Evolutionary conservation across 202 grass and related monocot species (phyloP).

Genomic region (Zoysia matrella): DNA sequence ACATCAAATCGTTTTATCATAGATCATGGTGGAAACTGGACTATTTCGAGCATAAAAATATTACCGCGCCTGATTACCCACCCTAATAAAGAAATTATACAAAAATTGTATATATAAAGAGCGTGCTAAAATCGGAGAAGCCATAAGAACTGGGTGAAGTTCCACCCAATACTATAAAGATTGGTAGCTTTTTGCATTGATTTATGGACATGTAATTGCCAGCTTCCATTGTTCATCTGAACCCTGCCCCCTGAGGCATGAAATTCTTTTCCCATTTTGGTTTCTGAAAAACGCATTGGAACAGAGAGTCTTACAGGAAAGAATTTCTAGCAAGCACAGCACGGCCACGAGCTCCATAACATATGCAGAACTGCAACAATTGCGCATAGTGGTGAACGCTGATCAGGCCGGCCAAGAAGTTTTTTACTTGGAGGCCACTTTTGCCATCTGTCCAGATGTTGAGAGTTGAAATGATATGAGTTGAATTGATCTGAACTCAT

Average conservation of each 20-base stretch:
- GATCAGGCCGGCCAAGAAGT: slow-evolving; percentile 20
- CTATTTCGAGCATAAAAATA: too few relatives aligned
- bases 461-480: neutral
- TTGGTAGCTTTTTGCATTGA: too few relatives aligned
- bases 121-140: too few relatives aligned
- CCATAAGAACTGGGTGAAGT: too few relatives aligned
- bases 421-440: slow-evolving; percentile 25
- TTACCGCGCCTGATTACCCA: too few relatives aligned
- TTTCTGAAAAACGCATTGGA: neutral
- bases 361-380: neutral
- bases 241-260: slow-evolving; percentile 24
- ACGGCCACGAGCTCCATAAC: slow-evolving; percentile 2
- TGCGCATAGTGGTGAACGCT: slow-evolving; percentile 30
- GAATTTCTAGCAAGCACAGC: neutral
- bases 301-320: slow-evolving; percentile 4
- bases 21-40: too few relatives aligned
- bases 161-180: too few relatives aligned
- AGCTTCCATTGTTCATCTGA: neutral
- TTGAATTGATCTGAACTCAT: slow-evolving; percentile 13
- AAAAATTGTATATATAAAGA: too few relatives aligned
- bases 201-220: neutral
- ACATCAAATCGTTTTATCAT: too few relatives aligned
- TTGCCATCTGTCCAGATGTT: slow-evolving; percentile 25
- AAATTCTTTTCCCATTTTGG: slow-evolving; percentile 3
- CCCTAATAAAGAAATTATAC: too few relatives aligned